These are phyloP conservation scores for Periconia sp. DNA, from an alignment of 2,329 filamentous ascomycete genomes.

Conservation along the genomic window DNA sequence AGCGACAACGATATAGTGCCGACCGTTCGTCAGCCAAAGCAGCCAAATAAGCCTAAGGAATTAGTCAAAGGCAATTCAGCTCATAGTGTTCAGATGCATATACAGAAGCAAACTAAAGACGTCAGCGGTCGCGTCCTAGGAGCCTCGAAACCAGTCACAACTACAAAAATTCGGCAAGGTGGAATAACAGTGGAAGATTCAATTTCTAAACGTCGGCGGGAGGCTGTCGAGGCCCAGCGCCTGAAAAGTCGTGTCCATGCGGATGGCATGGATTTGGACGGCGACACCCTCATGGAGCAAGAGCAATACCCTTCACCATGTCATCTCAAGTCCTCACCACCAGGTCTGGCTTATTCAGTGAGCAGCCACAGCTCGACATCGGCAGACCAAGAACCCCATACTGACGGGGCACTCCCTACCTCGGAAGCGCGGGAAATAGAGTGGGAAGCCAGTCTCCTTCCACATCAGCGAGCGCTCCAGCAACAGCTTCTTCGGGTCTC, in stretches of 20 bases:
- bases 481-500: constrained; percentile 48
- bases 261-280: constrained; percentile 15
- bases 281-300: constrained; percentile 30
- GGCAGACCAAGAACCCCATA: constrained; percentile 21
- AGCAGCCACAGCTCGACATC: constrained; percentile 39
- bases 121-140: too few species aligned
- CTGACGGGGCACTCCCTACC: constrained; percentile 22
- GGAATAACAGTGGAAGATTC: too few species aligned
- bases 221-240: too few species aligned
- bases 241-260: too few species aligned
- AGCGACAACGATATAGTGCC: too few species aligned
- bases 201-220: too few species aligned
- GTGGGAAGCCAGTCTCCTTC: constrained; percentile 47
- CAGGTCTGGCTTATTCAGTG: constrained; percentile 15
- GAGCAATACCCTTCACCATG: constrained; percentile 15
- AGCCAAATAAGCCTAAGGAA: background rate
- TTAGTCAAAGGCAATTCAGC: too few species aligned
- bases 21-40: background rate
- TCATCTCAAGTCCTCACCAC: constrained; percentile 30
- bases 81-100: too few species aligned
- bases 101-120: too few species aligned
- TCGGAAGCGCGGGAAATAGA: constrained; percentile 38
- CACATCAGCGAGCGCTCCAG: constrained; percentile 48
- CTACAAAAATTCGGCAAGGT: too few species aligned
- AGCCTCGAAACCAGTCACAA: too few species aligned